Evolutionary conservation across 2,329 filamentous ascomycete genomes (phyloP), one percentile per base, ranked within the genome.

Genomic region (Sporothrix globosa): DNA sequence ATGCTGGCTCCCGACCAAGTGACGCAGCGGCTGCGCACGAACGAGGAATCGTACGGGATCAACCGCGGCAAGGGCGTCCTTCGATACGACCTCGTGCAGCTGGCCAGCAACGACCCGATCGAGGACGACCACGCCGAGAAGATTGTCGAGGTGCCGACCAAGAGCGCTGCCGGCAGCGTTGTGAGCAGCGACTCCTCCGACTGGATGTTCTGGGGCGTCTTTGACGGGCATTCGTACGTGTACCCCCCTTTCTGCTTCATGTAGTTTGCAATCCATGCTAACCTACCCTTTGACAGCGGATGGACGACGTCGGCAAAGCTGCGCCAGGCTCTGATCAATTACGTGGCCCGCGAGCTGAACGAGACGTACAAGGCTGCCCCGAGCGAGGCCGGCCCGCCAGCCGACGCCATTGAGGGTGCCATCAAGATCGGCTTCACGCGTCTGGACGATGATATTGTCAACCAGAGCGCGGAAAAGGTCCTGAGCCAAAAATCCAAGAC

Each of bases 161-260:
- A 76, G 81, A 44, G 44, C 17, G 67, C 30, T 7, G 86, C 78
- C 81, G 76, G 73, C 46, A 77, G 76, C 30, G 76, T 77, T 27
- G 75, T 78, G 46, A 79, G 85, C 50, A 84, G 86, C 19, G 74
- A 84, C 21, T 88, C 85, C 71, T 92, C 87, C 73, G 96, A 99
- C 80, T 99, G 96, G 96, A 98, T 98, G 93, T 99, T 99, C 80
- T 99, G 96, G 96, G 96, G 94, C 71, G 94, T 99, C 21, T 99
- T 98, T 80, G 96, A 99, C 78, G 96, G 96, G 0, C 96, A 99
- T 81, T 92, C 92, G 92, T 95, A 83, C 80, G 87, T 86, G 17
- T n/a, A 27, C 1, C 50, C 30, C 4, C 3, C 9, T 48, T 19
- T 48, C 13, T 48, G 1, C 17, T 50, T 19, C 27, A 21, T n/a